Evolutionary conservation across 2,329 filamentous ascomycete species (phyloP), one percentile per base, ranked within the genome.

Genomic region (Aureobasidium sp.): DNA sequence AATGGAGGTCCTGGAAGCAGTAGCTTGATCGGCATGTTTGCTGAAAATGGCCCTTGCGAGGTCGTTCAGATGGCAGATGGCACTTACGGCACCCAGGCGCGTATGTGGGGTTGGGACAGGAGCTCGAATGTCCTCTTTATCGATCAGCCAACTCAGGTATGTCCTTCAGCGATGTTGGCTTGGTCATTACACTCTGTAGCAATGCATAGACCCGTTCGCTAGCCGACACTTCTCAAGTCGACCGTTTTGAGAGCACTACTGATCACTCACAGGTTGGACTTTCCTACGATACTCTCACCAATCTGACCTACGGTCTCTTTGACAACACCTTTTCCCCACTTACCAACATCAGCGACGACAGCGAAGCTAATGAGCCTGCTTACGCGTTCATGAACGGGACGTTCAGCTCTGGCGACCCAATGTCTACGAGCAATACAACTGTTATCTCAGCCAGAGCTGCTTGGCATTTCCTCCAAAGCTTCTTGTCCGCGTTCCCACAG

Each of bases 1-100:
- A 87, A 87, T 71, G 86, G 86, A 56, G 86, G 86, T 1, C 86
- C 86, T 1, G 86, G 86, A 5, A 80, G 79, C 50, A 86, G 83
- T 69, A 87, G 84, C 59, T 80, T 88, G 78, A 78, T 84, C 62
- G 85, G 85, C 29, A 77, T 88, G 66, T 88, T 88, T 67, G 76
- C 77, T 7, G 85, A 85, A 67, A 78, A 81, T 61, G 86, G 86
- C 1, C 77, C 76, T 32, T 75, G 73, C 55, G 68, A 78, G 68
- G 69, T 79, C 51, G 68, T 78, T 39, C 69, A 79, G 65, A 69
- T 77, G 62, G 67, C 72, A 13, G 71, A 80, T 63, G 75, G 73
- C 53, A 67, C 67, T 32, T 82, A 84, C 63, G 79, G 79, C 15
- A 87, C 84, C 0, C 75, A 80, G 52, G 78, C 82, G 10, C 78